These are phyloP conservation scores for Aspergillus bertholletiae DNA, from an alignment of 495 filamentous ascomycete species.

Conservation along the genomic window DNA sequence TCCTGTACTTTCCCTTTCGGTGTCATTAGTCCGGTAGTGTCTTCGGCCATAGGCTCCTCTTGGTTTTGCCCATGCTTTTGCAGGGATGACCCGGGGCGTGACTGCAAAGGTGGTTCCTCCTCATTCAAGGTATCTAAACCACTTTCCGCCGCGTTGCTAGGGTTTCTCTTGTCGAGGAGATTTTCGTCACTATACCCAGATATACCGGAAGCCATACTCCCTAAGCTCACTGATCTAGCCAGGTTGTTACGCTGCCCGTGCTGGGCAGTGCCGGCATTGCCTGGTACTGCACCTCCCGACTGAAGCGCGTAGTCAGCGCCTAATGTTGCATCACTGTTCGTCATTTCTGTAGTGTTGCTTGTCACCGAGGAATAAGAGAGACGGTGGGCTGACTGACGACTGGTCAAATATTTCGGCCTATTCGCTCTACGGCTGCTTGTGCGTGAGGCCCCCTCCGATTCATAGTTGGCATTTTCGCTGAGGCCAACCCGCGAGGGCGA, in stretches of 20 bases:
- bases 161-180: conserved; percentile 35
- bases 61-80: conserved; percentile 14
- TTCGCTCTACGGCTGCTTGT: conserved; percentile 37
- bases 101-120: conserved; percentile 47
- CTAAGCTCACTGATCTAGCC: conserved; percentile 80
- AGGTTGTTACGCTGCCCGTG: conserved; percentile 48
- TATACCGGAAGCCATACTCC: conserved; percentile 90
- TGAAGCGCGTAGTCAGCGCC: conserved; percentile 86
- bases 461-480: conserved; percentile 27
- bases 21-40: conserved; percentile 31
- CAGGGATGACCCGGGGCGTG: conserved; percentile 24
- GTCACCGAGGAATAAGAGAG: conserved; percentile 73
- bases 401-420: conserved; percentile 70
- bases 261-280: conserved; percentile 45
- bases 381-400: conserved; percentile 70
- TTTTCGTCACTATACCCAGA: conserved; percentile 69
- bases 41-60: conserved; percentile 39
- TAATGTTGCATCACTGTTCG: conserved; percentile 65
- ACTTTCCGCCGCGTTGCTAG: conserved; percentile 42
- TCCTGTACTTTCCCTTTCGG: conserved; percentile 46
- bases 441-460: conserved; percentile 20
- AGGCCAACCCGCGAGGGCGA: conserved; percentile 36
- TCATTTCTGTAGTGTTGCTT: conserved; percentile 57
- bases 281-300: conserved; percentile 73
- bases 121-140: conserved; percentile 60